These are phyloP conservation scores for Clonostachys byssicola DNA, from an alignment of 2,329 filamentous ascomycete species.

Conservation along the genomic window DNA sequence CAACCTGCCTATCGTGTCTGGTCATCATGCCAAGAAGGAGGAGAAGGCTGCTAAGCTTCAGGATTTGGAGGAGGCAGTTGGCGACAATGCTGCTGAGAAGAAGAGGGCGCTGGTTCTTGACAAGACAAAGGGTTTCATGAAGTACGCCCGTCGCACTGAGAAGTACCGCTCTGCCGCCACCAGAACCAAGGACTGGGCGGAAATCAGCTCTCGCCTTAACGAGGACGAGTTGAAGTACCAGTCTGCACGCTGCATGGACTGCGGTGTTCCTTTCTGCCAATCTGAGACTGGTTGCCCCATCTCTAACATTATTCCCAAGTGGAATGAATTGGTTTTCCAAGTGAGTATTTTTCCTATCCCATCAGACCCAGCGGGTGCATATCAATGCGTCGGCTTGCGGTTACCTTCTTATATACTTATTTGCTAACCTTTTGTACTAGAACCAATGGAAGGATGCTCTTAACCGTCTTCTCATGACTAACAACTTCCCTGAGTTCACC, in stretches of 20 bases:
- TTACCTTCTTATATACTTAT: too few species aligned
- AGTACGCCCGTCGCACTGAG: slow-evolving; percentile 87
- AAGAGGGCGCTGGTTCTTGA: slow-evolving; percentile 89
- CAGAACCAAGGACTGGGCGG: slow-evolving; percentile 88
- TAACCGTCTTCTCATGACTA: slow-evolving; percentile 89
- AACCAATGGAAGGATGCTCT: slow-evolving; percentile 88
- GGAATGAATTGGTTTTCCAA: slow-evolving; percentile 75
- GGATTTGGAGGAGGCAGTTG: slow-evolving; percentile 90
- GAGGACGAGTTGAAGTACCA: slow-evolving; percentile 97
- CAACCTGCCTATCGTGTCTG: slow-evolving; percentile 71
- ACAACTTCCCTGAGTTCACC: slow-evolving; percentile 98
- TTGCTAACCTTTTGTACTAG: slow-evolving; percentile 19
- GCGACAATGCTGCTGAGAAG: slow-evolving; percentile 81
- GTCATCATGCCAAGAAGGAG: slow-evolving; percentile 57
- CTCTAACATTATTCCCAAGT: slow-evolving; percentile 96
- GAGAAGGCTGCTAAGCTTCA: slow-evolving; percentile 66
- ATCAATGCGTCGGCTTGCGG: too few species aligned
- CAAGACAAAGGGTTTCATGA: slow-evolving; percentile 97
- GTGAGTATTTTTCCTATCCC: not conserved
- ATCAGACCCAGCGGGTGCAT: too few species aligned
- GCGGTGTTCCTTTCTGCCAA: slow-evolving; percentile 96
- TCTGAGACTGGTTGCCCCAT: slow-evolving; percentile 95
- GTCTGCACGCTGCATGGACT: slow-evolving; percentile 96
- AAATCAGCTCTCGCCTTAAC: slow-evolving; percentile 80
- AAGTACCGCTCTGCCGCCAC: slow-evolving; percentile 86